phyloP scores from a whole-genome alignment of 179 eudicot species.

The Silene noctiflora region DNA sequence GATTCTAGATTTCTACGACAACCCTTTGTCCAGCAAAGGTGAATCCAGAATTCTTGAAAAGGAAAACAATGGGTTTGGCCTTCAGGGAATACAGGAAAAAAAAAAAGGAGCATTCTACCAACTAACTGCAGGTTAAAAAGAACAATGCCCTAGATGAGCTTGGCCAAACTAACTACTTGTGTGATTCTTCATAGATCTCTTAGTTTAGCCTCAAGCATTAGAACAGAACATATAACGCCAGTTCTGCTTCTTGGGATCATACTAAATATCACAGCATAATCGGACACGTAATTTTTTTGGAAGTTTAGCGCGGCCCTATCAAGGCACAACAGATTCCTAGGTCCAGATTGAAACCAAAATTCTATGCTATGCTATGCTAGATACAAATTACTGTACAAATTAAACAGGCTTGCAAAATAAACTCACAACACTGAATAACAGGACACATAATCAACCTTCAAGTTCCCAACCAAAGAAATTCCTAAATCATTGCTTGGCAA shows the following conservation, averaged over 20 bases:
- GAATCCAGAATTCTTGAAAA: background rate
- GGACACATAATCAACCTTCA: conserved; percentile 45
- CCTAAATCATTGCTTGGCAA: conserved; percentile 58
- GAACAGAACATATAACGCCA: background rate
- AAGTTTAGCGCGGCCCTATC: background rate
- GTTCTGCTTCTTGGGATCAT: background rate
- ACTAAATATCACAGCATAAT: background rate
- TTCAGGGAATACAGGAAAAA: conserved; percentile 5
- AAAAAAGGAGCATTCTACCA: conserved; percentile 1
- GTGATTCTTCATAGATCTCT: background rate
- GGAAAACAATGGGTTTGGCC: background rate
- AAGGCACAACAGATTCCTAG: background rate
- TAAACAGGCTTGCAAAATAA: conserved; percentile 9
- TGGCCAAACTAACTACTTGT: background rate
- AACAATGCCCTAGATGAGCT: background rate
- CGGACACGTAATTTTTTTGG: background rate
- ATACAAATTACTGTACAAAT: background rate
- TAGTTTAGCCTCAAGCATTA: background rate
- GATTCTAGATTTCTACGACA: background rate
- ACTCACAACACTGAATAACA: background rate
- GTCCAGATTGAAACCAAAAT: background rate
- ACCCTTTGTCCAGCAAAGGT: background rate
- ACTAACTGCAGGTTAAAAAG: background rate
- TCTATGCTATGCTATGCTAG: background rate
- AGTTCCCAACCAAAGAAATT: conserved; percentile 58